These are phyloP conservation scores for Fragaria nilgerrensis DNA, from an alignment of 306 rosid genomes.

Conservation along the genomic window DNA sequence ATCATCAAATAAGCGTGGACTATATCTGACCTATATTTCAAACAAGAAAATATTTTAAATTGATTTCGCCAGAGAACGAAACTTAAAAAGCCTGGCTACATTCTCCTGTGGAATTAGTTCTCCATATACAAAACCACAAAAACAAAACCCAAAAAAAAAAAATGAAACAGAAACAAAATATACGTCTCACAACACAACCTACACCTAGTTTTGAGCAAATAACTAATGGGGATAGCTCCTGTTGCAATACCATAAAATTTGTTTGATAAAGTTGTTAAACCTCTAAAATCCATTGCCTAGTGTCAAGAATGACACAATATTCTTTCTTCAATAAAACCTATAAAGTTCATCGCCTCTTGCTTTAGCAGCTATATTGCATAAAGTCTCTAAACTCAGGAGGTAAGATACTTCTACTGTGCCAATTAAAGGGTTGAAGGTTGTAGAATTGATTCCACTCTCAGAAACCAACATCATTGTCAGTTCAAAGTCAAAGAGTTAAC, in stretches of 20 bases:
- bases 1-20: constrained; percentile 19
- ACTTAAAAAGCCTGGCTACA: not conserved
- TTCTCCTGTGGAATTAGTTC: not conserved
- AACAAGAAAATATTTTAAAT: constrained; percentile 11
- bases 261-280: not conserved
- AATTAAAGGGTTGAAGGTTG: not conserved
- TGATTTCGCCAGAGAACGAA: not conserved
- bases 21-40: not conserved
- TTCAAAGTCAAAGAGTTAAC: not conserved
- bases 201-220: not conserved
- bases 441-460: not conserved
- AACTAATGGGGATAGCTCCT: not conserved
- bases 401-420: not conserved
- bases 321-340: not conserved
- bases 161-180: not conserved
- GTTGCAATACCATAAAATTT: not conserved
- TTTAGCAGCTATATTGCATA: constrained; percentile 1
- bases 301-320: not conserved
- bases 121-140: not conserved
- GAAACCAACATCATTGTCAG: not conserved
- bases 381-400: not conserved
- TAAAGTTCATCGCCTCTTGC: not conserved
- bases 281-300: not conserved
- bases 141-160: too few relatives aligned
- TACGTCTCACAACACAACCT: not conserved